Base-by-base conservation (phyloP, 257 asterid genomes). In the Solanum chiquidenum region DNA sequence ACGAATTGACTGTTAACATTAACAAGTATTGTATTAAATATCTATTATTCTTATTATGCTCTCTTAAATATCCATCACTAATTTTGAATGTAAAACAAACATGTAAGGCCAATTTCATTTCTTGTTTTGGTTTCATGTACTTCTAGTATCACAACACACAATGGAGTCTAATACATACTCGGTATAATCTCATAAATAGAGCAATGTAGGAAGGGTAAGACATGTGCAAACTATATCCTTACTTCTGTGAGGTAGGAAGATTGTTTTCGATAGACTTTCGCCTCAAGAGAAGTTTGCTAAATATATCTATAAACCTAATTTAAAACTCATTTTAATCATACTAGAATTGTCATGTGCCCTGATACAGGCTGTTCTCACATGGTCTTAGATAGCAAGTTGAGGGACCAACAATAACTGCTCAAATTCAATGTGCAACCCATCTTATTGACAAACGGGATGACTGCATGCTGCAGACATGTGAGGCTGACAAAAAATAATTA, bases 281-380 rank as follows among this genome's bases (percentile, higher is more conserved):
- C 12, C 5, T 14, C 58, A 49, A 1, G 60, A 49, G 60, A 49
- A 16, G 60, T 2, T 52, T n/a, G 20, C 64, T 55, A 55, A 55
- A 55, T 20, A 55, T 18, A 55, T 55, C 1, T 9, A 46, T 16
- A 46, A 80, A 80, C 68, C 66, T 46, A 46, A 16, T 16, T 5
- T 27, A 14, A 46, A 46, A 80, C 12, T 46, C 42, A 80, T 42
- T 42, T 7, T 77, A 77, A 46, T 44, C 66, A 44, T 46, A 23
- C 21, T 31, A 18, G 0, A 49, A 82, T 14, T 49, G 75, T 86
- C 37, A 58, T 25, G 60, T 71, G 35, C 75, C 44, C 49, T 58
- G 69, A 87, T 69, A 90, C 91, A 88, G 90, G 75, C 86, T 66
- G 87, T 38, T 68, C 69, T 62, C 90, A 91, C 92, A 86, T 91